These are phyloP conservation scores for Chenopodium formosanum DNA, from an alignment of 148 eudicot genomes.

Conservation along the genomic window DNA sequence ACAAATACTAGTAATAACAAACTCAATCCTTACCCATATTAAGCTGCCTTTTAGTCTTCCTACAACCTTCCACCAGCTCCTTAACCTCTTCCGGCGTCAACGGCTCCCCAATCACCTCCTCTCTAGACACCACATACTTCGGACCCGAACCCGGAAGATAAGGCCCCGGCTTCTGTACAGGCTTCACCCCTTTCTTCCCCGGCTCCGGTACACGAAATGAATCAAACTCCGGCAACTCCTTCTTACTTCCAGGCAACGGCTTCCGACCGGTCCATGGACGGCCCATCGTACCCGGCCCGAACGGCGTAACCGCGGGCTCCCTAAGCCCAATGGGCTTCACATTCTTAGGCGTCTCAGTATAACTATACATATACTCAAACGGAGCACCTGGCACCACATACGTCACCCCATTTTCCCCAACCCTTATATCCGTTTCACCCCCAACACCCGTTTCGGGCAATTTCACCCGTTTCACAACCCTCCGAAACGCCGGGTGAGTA, in stretches of 20 bases:
- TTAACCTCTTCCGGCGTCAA: conserved; percentile 60
- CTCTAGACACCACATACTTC: conserved; percentile 64
- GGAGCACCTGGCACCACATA: conserved; percentile 79
- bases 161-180: conserved; percentile 95
- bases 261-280: conserved; percentile 91
- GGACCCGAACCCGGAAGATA: conserved; percentile 85
- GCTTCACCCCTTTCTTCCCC: conserved; percentile 86
- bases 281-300: conserved; percentile 71
- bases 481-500: conserved; percentile 51
- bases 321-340: conserved; percentile 64
- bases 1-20: neutral
- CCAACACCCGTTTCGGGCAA: conserved; percentile 27
- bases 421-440: conserved; percentile 29
- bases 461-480: conserved; percentile 21
- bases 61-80: conserved; percentile 53
- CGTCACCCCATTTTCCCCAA: conserved; percentile 62
- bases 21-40: conserved; percentile 73
- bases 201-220: conserved; percentile 68
- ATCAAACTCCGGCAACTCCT: conserved; percentile 72
- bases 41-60: conserved; percentile 65
- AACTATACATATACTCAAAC: conserved; percentile 82
- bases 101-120: conserved; percentile 85
- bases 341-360: conserved; percentile 82
- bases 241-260: conserved; percentile 73
- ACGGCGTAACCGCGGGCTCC: conserved; percentile 82